Evolutionary conservation across 2,329 filamentous ascomycete genomes (phyloP), one percentile per base, ranked within the genome.

Genomic region (Sporothrix phasma): DNA sequence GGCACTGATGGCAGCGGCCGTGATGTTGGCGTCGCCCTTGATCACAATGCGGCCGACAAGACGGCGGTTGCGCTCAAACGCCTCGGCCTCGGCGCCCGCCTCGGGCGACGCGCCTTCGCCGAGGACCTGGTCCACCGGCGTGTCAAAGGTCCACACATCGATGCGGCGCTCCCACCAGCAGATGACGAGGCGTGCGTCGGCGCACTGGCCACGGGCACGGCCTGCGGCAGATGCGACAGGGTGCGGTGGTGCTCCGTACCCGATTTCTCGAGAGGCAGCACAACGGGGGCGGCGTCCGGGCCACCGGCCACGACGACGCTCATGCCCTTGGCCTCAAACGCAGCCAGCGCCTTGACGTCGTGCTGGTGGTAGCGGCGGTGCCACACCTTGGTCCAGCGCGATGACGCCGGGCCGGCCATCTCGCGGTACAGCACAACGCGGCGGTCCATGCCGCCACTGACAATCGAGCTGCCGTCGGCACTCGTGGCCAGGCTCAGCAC

Each of bases 141-240:
- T 76, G 56, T 72, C 76, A 17, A 85, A 71, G 45, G 79, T 83
- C 92, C 92, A 99, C 66, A 99, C 83, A 69, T 88, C 87, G 58
- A 97, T 80, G 73, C 95, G 89, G 64, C 88, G 83, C 68, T 93
- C 90, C 91, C 92, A 97, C 89, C 92, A 97, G 73, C 90, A 90
- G 71, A 94, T 84, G 29, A 99, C 77, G 24, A 97, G 78, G 58
- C 94, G 84, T 49, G 87, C 86, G 47, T 83, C 83, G 1, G 79
- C 3, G 92, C 89, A 68, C 90, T 92, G 41, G 84, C 79, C 7
- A 97, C 74, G 2, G 88, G 86, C 1, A 89, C 83, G 60, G 84
- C 80, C 72, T 96, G 92, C 2, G 94, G 93, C 15, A 99, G 81
- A 71, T 87, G 87, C n/a, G 92, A 86, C 62, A 99, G 81, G 19